phyloP scores from a whole-genome alignment of 2,329 filamentous ascomycete species.

The Penicillium sp. region DNA sequence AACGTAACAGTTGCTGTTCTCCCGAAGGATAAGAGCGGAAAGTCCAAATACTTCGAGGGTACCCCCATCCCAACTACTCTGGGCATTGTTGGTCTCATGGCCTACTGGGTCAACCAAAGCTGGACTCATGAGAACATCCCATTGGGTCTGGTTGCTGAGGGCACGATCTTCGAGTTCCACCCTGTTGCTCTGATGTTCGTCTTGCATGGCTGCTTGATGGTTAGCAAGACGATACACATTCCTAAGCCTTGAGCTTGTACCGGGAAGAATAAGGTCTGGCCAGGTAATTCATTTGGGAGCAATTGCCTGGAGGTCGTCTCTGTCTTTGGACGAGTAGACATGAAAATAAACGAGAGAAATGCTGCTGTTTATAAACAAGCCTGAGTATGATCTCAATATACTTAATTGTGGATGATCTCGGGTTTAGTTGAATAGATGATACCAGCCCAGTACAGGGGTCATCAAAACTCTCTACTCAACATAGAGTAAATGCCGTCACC shows the following conservation, averaged over 20 bases:
- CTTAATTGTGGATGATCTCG: constrained; percentile 19
- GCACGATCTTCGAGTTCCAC: constrained; percentile 78
- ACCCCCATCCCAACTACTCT: constrained; percentile 93
- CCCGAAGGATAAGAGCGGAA: constrained; percentile 89
- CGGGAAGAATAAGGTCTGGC: constrained; percentile 8
- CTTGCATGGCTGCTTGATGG: constrained; percentile 90
- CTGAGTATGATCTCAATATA: constrained; percentile 22
- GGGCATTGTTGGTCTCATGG: constrained; percentile 80
- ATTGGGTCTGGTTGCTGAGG: constrained; percentile 69
- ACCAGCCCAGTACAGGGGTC: not conserved
- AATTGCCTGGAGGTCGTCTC: constrained; percentile 18
- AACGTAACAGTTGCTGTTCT: constrained; percentile 91
- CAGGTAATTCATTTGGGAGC: constrained; percentile 16
- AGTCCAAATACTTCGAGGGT: constrained; percentile 95
- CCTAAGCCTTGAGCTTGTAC: constrained; percentile 69
- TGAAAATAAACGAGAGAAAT: constrained; percentile 23
- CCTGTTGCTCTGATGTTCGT: constrained; percentile 80
- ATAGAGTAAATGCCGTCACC: constrained; percentile 6
- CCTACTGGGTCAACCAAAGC: constrained; percentile 80
- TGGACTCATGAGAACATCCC: constrained; percentile 83
- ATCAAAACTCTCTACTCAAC: not conserved
- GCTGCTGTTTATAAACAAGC: constrained; percentile 15
- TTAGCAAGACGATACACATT: constrained; percentile 91
- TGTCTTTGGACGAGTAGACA: constrained; percentile 17
- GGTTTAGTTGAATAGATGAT: constrained; percentile 16